Conservation (phyloP, 768 basidiomycete species). For the Kondoa subrosea region DNA sequence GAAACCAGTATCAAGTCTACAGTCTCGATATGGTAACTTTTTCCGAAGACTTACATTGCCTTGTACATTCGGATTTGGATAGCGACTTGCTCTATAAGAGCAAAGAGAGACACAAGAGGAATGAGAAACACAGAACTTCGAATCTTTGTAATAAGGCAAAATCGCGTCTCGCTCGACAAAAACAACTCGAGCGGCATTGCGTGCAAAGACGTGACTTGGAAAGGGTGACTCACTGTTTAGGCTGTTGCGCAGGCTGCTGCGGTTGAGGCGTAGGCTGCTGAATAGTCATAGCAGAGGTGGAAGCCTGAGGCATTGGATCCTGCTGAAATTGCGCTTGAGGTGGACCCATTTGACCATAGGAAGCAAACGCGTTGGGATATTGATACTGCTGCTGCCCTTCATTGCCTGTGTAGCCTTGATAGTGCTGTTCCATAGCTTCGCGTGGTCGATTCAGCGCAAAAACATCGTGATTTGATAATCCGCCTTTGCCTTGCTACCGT, state of each 20-base stretch:
- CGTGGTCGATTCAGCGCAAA: neutral
- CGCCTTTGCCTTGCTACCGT: too few species aligned
- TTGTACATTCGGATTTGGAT: neutral
- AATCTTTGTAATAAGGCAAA: neutral
- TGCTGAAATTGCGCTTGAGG: too few species aligned
- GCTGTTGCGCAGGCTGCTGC: neutral
- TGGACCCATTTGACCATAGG: too few species aligned
- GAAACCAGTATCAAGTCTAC: neutral
- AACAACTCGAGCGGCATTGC: neutral
- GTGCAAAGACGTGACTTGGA: neutral
- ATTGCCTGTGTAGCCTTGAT: neutral
- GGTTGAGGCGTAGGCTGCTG: neutral
- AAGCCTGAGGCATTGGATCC: too few species aligned
- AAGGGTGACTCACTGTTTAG: neutral
- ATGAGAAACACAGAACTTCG: neutral
- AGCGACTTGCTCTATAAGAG: neutral
- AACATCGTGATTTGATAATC: neutral
- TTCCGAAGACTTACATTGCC: neutral
- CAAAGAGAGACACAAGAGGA: neutral
- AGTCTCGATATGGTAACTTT: neutral
- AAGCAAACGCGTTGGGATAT: neutral
- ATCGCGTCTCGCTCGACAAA: neutral
- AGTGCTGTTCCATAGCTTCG: neutral
- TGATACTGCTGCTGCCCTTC: neutral
- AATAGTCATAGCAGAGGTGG: too few species aligned